Conservation (phyloP, 805 yeast species). For the Lipomyces spencermartinsiae region DNA sequence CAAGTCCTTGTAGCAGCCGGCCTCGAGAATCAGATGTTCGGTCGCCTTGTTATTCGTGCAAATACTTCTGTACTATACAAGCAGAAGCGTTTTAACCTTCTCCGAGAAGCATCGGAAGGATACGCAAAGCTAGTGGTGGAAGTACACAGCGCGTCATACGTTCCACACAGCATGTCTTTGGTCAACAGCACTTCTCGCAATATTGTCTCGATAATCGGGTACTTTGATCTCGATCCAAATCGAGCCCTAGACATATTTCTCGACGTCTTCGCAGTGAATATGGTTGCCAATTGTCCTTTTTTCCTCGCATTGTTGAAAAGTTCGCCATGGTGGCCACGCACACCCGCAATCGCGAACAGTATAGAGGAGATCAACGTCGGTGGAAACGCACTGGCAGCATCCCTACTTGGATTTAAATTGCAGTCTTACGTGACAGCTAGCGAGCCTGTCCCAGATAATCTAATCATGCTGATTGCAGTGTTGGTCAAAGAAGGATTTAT, state of each 20-base stretch:
- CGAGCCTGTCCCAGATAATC: constrained; percentile 52
- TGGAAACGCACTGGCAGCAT: constrained; percentile 63
- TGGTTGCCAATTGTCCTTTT: constrained; percentile 55
- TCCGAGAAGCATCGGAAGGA: constrained; percentile 81
- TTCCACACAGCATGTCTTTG: constrained; percentile 42
- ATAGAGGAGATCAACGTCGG: constrained; percentile 47
- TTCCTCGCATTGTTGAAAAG: constrained; percentile 57
- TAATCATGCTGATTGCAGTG: constrained; percentile 56
- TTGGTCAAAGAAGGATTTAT: constrained; percentile 71
- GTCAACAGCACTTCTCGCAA: constrained; percentile 52
- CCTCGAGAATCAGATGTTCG: constrained; percentile 41
- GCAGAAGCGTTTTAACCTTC: constrained; percentile 65
- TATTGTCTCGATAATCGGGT: constrained; percentile 69
- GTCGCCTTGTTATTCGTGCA: constrained; percentile 50
- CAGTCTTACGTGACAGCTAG: constrained; percentile 43
- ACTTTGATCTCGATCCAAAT: constrained; percentile 74
- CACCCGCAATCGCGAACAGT: constrained; percentile 8
- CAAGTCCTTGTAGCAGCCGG: constrained; percentile 23
- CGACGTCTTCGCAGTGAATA: constrained; percentile 55
- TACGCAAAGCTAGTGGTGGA: constrained; percentile 61
- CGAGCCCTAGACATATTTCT: constrained; percentile 69
- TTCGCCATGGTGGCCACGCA: constrained; percentile 73
- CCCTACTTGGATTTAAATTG: constrained; percentile 58
- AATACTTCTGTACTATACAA: constrained; percentile 54
- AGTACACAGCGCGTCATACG: constrained; percentile 30